Conservation (phyloP, 352 stramenopile species). For the Globisporangium nagaii region DNA sequence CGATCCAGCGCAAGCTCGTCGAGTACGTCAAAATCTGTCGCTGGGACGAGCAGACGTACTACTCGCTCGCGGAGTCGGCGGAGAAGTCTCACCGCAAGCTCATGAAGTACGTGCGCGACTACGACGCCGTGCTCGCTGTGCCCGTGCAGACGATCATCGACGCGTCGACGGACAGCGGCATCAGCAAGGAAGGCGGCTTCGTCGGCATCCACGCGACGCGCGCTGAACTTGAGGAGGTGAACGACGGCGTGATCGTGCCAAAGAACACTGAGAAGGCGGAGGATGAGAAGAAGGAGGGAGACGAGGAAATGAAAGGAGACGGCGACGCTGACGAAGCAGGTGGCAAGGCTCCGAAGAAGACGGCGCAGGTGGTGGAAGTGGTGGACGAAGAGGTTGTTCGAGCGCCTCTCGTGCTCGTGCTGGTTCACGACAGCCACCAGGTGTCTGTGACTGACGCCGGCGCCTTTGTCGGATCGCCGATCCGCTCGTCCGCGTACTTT, state of each 20-base stretch:
- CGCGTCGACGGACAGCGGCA: conserved; percentile 75
- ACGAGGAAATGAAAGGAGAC: conserved; percentile 13
- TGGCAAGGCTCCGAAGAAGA: conserved; percentile 10
- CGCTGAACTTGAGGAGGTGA: conserved; percentile 42
- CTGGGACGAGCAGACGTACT: conserved; percentile 99
- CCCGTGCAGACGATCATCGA: conserved; percentile 88
- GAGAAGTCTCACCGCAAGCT: conserved; percentile 98
- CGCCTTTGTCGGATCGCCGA: conserved; percentile 3
- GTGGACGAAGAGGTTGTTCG: conserved; percentile 6
- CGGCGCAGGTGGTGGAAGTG: neutral
- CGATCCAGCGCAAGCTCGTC: conserved; percentile 96
- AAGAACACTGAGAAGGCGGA: conserved; percentile 18
- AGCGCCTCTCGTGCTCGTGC: conserved; percentile 5
- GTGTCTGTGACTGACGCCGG: neutral
- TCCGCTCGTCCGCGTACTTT: conserved; percentile 29
- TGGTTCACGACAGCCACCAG: conserved; percentile 2
- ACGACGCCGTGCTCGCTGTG: conserved; percentile 77
- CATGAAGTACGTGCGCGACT: conserved; percentile 96
- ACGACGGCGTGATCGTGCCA: conserved; percentile 42
- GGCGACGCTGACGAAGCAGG: neutral
- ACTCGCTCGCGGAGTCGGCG: conserved; percentile 95
- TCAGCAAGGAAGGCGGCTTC: conserved; percentile 78
- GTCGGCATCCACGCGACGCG: conserved; percentile 68
- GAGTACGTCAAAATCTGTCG: conserved; percentile 98
- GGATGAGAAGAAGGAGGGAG: conserved; percentile 8